Conservation (phyloP, 805 yeast species). For the Wickerhamomyces hampshirensis region DNA sequence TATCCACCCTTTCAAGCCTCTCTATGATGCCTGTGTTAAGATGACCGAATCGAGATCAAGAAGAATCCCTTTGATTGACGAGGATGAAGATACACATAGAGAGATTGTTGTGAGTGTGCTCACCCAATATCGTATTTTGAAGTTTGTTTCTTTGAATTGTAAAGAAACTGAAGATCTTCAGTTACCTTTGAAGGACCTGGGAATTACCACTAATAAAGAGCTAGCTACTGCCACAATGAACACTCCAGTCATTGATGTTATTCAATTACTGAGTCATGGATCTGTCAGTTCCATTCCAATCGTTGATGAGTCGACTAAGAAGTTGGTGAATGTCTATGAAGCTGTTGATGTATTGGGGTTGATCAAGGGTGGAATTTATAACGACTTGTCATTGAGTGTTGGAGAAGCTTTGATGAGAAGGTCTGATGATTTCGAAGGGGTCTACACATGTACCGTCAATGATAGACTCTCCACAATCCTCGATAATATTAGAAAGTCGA, state of each 20-base stretch:
- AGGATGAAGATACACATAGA: slow-evolving; percentile 85
- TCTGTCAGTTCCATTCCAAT: slow-evolving; percentile 94
- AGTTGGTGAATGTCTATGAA: slow-evolving; percentile 85
- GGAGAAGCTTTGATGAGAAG: slow-evolving; percentile 95
- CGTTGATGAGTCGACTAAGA: slow-evolving; percentile 59
- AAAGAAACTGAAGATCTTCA: slow-evolving; percentile 83
- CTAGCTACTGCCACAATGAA: slow-evolving; percentile 82
- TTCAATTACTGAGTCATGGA: slow-evolving; percentile 68
- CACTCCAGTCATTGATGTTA: slow-evolving; percentile 92
- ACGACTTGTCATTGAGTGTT: slow-evolving; percentile 83
- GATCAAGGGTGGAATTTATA: slow-evolving; percentile 90
- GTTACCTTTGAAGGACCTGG: slow-evolving; percentile 67
- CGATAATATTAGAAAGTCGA: slow-evolving; percentile 87
- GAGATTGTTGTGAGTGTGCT: slow-evolving; percentile 94
- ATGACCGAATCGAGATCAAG: slow-evolving; percentile 88
- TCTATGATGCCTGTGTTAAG: slow-evolving; percentile 89
- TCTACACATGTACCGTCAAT: slow-evolving; percentile 85
- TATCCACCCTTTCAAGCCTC: slow-evolving; percentile 84
- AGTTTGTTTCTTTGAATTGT: slow-evolving; percentile 94
- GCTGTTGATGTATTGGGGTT: slow-evolving; percentile 91
- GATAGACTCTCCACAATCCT: slow-evolving; percentile 85
- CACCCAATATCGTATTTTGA: slow-evolving; percentile 92
- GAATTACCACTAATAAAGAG: slow-evolving; percentile 50
- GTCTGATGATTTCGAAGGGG: slow-evolving; percentile 96
- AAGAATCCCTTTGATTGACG: slow-evolving; percentile 90